A percentile compares a stretch with the other conserved stretches of the same genome.
phyloP scores from a whole-genome alignment of 306 rosid species.

The Vigna nakashimae region DNA sequence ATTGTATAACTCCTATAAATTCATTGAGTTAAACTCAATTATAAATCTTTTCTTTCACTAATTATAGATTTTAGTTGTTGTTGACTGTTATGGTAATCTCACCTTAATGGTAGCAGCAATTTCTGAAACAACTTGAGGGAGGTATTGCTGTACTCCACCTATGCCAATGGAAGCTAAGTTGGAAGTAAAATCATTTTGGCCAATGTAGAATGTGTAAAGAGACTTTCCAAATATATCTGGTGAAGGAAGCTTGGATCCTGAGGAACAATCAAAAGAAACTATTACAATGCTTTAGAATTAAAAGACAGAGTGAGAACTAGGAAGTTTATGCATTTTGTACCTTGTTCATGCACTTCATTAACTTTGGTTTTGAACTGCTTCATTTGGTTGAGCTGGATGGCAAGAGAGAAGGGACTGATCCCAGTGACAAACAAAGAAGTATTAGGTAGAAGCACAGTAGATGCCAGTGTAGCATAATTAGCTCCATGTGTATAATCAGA shows the following conservation, averaged over 20 bases:
- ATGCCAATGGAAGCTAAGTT: conserved; percentile 64
- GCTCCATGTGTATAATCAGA: conserved; percentile 74
- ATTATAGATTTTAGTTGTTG: neutral
- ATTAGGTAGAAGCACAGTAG: conserved; percentile 82
- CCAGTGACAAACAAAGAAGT: conserved; percentile 56
- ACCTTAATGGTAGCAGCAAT: conserved; percentile 76
- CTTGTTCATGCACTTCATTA: conserved; percentile 52
- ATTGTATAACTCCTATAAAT: conserved; percentile 67
- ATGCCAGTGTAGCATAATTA: conserved; percentile 83
- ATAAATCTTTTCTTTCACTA: neutral
- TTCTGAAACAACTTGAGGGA: conserved; percentile 78
- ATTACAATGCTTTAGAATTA: neutral
- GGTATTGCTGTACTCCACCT: conserved; percentile 68
- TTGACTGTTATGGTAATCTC: conserved; percentile 4
- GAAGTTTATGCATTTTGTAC: conserved; percentile 35
- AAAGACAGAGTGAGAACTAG: neutral
- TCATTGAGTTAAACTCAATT: conserved; percentile 17
- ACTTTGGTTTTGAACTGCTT: conserved; percentile 39
- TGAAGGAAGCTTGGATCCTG: conserved; percentile 67
- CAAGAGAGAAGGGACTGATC: conserved; percentile 83
- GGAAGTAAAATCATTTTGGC: conserved; percentile 93
- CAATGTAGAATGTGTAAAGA: conserved; percentile 77
- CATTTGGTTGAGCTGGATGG: conserved; percentile 89
- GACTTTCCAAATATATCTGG: conserved; percentile 75
- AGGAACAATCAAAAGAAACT: conserved; percentile 35